phyloP scores from a whole-genome alignment of 2,329 filamentous ascomycete genomes.

The Fonsecaea pedrosoi region DNA sequence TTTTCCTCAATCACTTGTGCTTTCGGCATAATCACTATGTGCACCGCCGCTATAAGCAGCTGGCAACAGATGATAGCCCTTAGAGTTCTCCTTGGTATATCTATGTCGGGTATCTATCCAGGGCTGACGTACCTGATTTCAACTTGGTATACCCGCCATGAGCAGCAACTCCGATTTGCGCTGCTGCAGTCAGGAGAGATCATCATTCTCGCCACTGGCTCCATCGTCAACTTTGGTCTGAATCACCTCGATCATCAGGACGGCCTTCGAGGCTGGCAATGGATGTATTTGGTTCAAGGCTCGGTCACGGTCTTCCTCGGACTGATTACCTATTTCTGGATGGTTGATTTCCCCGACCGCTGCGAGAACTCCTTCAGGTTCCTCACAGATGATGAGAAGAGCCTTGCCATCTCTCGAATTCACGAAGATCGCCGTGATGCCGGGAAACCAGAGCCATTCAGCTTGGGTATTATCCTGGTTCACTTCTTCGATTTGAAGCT shows the following conservation, averaged over 20 bases:
- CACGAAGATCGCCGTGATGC: constrained; percentile 68
- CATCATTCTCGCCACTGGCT: constrained; percentile 68
- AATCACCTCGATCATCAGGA: constrained; percentile 65
- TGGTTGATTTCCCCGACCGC: constrained; percentile 72
- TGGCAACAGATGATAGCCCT: constrained; percentile 75
- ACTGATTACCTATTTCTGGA: constrained; percentile 70
- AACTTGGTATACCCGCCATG: constrained; percentile 64
- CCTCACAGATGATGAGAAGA: constrained; percentile 62
- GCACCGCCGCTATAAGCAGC: constrained; percentile 70
- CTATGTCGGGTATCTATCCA: constrained; percentile 60
- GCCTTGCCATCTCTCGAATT: constrained; percentile 65
- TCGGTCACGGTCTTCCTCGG: constrained; percentile 66
- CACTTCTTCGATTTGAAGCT: constrained; percentile 59
- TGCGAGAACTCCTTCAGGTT: constrained; percentile 64
- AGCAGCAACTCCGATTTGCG: constrained; percentile 34
- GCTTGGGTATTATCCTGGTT: constrained; percentile 65
- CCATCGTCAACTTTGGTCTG: constrained; percentile 72
- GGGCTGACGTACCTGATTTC: constrained; percentile 56
- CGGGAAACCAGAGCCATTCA: constrained; percentile 60
- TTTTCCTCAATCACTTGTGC: constrained; percentile 65
- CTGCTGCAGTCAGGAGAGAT: constrained; percentile 49
- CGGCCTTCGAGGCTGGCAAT: constrained; percentile 68
- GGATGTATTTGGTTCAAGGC: constrained; percentile 73
- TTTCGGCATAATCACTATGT: constrained; percentile 71
- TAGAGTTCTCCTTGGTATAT: constrained; percentile 69